phyloP scores from a whole-genome alignment of 176 grass and related monocot genomes.

The Carex myosuroides region DNA sequence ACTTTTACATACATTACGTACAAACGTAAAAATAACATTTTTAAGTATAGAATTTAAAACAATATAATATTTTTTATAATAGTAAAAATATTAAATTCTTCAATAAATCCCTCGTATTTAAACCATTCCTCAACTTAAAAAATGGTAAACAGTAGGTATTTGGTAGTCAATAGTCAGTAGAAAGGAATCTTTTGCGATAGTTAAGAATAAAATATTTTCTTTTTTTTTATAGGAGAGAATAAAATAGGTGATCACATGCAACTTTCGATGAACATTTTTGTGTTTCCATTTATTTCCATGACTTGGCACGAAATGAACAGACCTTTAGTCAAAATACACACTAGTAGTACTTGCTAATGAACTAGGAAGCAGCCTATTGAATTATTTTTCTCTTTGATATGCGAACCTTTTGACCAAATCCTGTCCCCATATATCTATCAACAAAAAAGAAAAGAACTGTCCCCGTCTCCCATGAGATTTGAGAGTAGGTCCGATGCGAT shows the following conservation, averaged over 20 bases:
- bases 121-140: too few species aligned
- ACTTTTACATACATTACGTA: too few species aligned
- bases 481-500: too few species aligned
- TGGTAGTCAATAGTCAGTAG: too few species aligned
- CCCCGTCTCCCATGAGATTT: neutral
- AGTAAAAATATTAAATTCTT: too few species aligned
- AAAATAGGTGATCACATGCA: neutral
- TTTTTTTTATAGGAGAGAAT: too few species aligned
- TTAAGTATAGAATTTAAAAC: too few species aligned
- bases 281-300: slow-evolving; percentile 5
- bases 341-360: neutral
- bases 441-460: neutral
- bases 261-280: neutral
- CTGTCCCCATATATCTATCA: neutral
- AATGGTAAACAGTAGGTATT: too few species aligned
- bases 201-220: neutral
- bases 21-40: too few species aligned
- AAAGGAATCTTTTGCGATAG: neutral
- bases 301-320: neutral
- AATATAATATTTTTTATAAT: too few species aligned
- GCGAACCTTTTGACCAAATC: neutral
- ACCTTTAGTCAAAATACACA: neutral
- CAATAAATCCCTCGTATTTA: neutral
- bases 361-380: neutral
- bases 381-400: slow-evolving; percentile 1